Evolutionary conservation across 2,329 filamentous ascomycete genomes (phyloP), one percentile per base, ranked within the genome.

Genomic region (Plectosphaerella sp.): DNA sequence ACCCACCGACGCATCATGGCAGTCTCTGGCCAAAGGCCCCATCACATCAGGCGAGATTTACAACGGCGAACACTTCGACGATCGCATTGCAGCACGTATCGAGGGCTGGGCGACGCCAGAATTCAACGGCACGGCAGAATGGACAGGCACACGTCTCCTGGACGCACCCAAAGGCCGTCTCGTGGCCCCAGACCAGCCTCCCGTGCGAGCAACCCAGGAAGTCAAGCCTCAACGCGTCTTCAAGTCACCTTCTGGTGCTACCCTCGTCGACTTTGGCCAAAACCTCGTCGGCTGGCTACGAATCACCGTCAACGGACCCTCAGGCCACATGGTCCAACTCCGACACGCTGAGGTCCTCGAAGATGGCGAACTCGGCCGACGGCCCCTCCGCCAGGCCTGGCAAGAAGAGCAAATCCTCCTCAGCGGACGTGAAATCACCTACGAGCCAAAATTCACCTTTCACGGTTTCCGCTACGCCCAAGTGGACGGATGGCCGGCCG

Each of bases 321-420:
- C 61, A 3, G 73, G 72, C 1, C 66, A 70, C 3, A 68, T 62
- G 9, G 70, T 83, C 18, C 70, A 65, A 4, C 64, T 84, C 14
- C 62, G 61, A 0, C 80, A 84, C 58, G 75, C 79, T 1, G 81
- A 84, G 60, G 79, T 80, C 11, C 67, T 84, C 4, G 77, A 83
- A 52, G 52, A 74, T 52, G 64, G 71, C 47, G 69, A 79, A 67
- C 58, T 77, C 36, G 61, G 64, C 1, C 68, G 62, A 0, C 57
- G 60, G 8, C 74, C 79, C 0, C 67, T 82, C 0, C 67, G 78
- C 5, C 47, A 49, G 3, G 75, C 77, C 11, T 70, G 71, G 45
- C 56, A 59, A 16, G 33, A 37, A 36, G 35, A 48, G 20, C 46
- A 37, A 11, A 20, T 48, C 16, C 37, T 18, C 28, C 12, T 48